A percentile compares a stretch with the other conserved stretches of the same genome.
Conservation (phyloP, 208 protist species). For the Zelonia costaricensis region DNA sequence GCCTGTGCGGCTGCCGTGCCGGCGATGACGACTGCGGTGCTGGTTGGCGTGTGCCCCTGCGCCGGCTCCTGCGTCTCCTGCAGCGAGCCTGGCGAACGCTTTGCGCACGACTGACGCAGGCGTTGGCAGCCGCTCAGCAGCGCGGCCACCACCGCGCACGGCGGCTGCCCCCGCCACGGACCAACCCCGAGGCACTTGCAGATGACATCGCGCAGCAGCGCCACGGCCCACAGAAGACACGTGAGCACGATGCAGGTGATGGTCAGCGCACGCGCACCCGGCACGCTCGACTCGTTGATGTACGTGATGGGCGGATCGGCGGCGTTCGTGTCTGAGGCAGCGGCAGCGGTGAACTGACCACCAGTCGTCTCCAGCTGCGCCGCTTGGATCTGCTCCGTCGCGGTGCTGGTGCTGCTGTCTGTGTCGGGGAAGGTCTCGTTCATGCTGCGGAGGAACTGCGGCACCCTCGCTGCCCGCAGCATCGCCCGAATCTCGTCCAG, state of each 20-base stretch:
- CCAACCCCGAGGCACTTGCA: conserved; percentile 4
- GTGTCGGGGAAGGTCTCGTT: conserved; percentile 9
- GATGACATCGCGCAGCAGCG: conserved; percentile 26
- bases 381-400: background rate
- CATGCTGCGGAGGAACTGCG: conserved; percentile 29
- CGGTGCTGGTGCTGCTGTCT: background rate
- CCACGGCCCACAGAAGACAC: conserved; percentile 19
- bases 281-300: background rate
- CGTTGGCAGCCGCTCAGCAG: background rate
- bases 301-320: background rate
- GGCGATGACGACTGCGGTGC: background rate
- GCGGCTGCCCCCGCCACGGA: conserved; percentile 10
- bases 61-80: background rate
- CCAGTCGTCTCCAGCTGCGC: background rate
- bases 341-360: background rate
- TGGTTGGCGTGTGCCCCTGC: background rate
- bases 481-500: conserved; percentile 14
- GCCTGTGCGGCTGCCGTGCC: no score
- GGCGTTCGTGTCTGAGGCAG: background rate
- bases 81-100: no score
- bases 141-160: background rate
- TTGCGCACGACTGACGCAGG: background rate
- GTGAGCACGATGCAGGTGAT: conserved; percentile 8
- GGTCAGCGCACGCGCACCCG: conserved; percentile 4
- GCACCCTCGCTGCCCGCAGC: conserved; percentile 11